A percentile compares a stretch with the other conserved stretches of the same genome.
phyloP scores from a whole-genome alignment of 192 early-diverging fungal genomes.

The Umbelopsis ramanniana region DNA sequence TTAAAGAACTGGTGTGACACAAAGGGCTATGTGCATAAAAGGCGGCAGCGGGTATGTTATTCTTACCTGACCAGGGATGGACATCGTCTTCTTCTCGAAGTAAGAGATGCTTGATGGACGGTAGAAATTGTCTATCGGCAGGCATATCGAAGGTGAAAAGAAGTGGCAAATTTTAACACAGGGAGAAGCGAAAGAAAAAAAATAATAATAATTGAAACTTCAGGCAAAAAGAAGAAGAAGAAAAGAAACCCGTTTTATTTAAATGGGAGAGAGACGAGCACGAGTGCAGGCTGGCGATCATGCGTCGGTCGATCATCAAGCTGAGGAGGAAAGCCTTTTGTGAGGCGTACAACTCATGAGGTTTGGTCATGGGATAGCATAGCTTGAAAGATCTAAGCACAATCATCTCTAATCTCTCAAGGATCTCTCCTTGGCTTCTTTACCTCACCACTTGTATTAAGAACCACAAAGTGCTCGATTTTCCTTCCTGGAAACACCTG shows the following conservation, averaged over 20 bases:
- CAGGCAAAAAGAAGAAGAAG: slow-evolving; percentile 1
- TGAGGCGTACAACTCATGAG: slow-evolving; percentile 18
- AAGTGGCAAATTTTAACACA: too few species aligned
- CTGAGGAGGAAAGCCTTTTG: slow-evolving; percentile 14
- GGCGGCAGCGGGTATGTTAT: too few species aligned
- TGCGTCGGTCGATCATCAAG: slow-evolving; percentile 23
- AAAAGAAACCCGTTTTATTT: slow-evolving; percentile 7
- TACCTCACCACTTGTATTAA: background rate
- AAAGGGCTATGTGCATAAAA: background rate
- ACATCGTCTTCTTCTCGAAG: slow-evolving; percentile 19
- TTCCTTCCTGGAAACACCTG: background rate
- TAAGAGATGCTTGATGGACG: slow-evolving; percentile 15
- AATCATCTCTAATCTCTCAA: background rate
- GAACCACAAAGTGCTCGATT: too few species aligned
- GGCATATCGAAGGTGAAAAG: background rate
- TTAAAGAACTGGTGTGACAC: background rate
- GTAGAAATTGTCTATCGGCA: slow-evolving; percentile 21
- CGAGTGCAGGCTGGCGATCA: slow-evolving; percentile 21
- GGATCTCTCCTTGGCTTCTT: background rate
- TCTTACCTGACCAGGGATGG: slow-evolving; percentile 20
- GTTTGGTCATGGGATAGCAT: slow-evolving; percentile 13
- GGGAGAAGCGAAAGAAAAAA: background rate
- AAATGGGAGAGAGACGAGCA: background rate
- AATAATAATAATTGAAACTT: background rate
- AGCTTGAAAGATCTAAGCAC: background rate